These are phyloP conservation scores for Groenewaldozyma sp. DNA, from an alignment of 1,139 yeast genomes.

Conservation along the genomic window DNA sequence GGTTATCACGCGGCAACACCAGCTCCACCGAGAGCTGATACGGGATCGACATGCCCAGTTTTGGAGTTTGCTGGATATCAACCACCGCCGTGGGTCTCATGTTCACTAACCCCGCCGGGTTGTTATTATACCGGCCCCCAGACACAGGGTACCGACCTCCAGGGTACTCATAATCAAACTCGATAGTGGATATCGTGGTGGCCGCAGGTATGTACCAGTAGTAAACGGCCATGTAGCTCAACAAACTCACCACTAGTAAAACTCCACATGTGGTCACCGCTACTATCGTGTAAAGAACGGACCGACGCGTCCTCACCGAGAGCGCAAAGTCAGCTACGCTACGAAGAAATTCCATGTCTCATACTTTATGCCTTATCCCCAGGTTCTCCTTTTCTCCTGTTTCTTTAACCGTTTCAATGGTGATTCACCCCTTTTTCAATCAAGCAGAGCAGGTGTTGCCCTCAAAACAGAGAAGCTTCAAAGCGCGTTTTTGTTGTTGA, in stretches of 20 bases:
- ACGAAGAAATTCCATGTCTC: not conserved
- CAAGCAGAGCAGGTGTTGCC: too few relatives aligned
- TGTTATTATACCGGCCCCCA: not conserved
- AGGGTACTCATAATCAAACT: slow-evolving; percentile 17
- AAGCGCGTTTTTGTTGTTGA: too few relatives aligned
- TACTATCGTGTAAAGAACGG: slow-evolving; percentile 13
- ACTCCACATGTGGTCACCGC: slow-evolving; percentile 1
- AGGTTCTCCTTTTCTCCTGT: too few relatives aligned
- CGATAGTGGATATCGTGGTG: slow-evolving; percentile 12
- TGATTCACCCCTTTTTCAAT: too few relatives aligned
- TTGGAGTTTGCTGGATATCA: slow-evolving; percentile 11
- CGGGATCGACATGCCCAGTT: slow-evolving; percentile 12
- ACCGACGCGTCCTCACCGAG: slow-evolving; percentile 6
- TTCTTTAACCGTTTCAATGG: too few relatives aligned
- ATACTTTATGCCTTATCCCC: too few relatives aligned
- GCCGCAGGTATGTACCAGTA: slow-evolving; percentile 19
- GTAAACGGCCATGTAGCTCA: slow-evolving; percentile 17
- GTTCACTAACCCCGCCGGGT: not conserved
- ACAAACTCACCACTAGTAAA: slow-evolving; percentile 15
- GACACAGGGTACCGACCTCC: slow-evolving; percentile 4
- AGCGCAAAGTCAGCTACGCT: not conserved
- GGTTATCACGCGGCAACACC: slow-evolving; percentile 24
- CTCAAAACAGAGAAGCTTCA: too few relatives aligned
- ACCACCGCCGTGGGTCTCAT: slow-evolving; percentile 4
- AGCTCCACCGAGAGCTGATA: slow-evolving; percentile 24